Evolutionary conservation across 208 protist species (phyloP), one percentile per base, ranked within the genome.

Genomic region (Jaenimonas drosophilae): DNA sequence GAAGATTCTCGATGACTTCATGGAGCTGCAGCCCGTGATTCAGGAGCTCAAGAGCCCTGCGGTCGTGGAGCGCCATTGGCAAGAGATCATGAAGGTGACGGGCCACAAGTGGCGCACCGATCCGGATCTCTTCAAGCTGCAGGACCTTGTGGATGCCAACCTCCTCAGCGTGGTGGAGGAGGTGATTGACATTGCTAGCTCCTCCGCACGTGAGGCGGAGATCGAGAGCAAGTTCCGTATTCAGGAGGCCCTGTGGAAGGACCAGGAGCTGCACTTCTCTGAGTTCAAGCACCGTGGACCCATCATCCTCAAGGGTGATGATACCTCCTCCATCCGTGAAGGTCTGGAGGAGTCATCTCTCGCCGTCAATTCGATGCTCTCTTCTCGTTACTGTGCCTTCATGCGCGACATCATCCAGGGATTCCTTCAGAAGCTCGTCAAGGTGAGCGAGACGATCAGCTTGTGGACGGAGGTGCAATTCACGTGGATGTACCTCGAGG

Each of bases 401-500:
- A 95, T 97, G 82, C 75, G 85, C 25, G 91, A 95, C 33, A 72
- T 70, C 7, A 94, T 96, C 34, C 77, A 89, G 49, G 51, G 60
- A 19, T 96, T 95, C 64, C 62, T 96, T 39, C 72, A 82, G 47
- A 96, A 96, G 63, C 80, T 97, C 12, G 83, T 92, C 24, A 76
- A 76, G 49, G 85, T 95, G 23, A 82, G 82, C 56, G 94, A 97
- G 62, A 93, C 77, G 28, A 89, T 97, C 59, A 55, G 76, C 0
- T 42, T 89, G n/a, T 97, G 91, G 92, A 78, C 85, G 21, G 72
- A 88, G 54, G 92, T 97, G 61, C 94, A 97, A 84, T 81, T 86
- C 58, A 90, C 80, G 42, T 98, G 96, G 95, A 92, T 96, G 61
- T 97, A 97, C 64, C 75, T 98, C 31, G 94, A 97, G 68, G 92